A percentile compares a stretch with the other conserved stretches of the same genome.
Conservation (phyloP, 495 filamentous ascomycete species). For the Penicillium roqueforti region DNA sequence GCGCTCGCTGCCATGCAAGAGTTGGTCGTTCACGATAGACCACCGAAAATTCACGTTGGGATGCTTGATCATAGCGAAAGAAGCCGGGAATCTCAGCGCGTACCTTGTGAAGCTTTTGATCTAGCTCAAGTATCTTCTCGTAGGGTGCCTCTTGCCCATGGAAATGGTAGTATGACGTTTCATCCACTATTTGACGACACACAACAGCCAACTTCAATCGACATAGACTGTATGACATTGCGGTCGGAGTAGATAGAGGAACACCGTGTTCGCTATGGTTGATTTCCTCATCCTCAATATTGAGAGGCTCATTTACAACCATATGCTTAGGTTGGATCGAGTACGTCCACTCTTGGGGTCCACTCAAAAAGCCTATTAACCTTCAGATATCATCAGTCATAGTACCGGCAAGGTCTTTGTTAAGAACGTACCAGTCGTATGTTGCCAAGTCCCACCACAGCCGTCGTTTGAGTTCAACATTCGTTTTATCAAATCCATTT, state of each 20-base stretch:
- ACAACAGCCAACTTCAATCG: slow-evolving; percentile 38
- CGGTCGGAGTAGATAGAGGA: slow-evolving; percentile 31
- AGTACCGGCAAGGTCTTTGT: slow-evolving; percentile 3
- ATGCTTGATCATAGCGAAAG: slow-evolving; percentile 36
- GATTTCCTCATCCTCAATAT: slow-evolving; percentile 28
- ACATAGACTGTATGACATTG: slow-evolving; percentile 42
- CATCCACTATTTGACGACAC: slow-evolving; percentile 43
- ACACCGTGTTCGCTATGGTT: not conserved
- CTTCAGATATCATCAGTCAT: slow-evolving; percentile 18
- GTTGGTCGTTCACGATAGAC: slow-evolving; percentile 35
- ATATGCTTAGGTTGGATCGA: slow-evolving; percentile 43
- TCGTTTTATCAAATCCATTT: slow-evolving; percentile 18
- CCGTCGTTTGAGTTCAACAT: slow-evolving; percentile 37
- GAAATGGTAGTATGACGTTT: slow-evolving; percentile 26
- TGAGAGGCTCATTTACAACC: slow-evolving; percentile 35
- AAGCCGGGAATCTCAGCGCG: slow-evolving; percentile 24
- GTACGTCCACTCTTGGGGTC: slow-evolving; percentile 51
- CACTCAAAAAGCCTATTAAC: slow-evolving; percentile 35
- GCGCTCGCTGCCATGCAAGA: slow-evolving; percentile 39
- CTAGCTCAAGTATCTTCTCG: slow-evolving; percentile 32
- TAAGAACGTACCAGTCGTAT: slow-evolving; percentile 41
- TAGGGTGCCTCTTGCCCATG: slow-evolving; percentile 33
- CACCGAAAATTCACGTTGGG: slow-evolving; percentile 25
- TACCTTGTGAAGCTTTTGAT: slow-evolving; percentile 32
- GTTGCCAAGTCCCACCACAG: slow-evolving; percentile 47